Base-by-base conservation (phyloP, 2,329 filamentous ascomycete species). In the Drechslera avenae region DNA sequence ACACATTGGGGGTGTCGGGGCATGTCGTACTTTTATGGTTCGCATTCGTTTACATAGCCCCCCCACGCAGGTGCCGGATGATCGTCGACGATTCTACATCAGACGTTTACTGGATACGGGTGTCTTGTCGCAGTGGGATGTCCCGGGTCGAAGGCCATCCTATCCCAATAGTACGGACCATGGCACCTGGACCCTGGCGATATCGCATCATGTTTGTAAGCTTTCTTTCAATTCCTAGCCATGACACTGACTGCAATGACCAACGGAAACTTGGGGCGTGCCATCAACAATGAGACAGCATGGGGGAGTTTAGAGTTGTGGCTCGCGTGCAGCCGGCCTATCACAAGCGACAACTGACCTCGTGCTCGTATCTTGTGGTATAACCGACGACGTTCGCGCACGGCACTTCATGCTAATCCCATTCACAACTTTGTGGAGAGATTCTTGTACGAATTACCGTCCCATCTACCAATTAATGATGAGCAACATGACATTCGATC, bases 311-410 rank as follows among this genome's bases (percentile, higher is more conserved):
- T 55, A 26, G 50, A 52, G 36, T 28, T 28, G 36, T 46, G 16
- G n/a, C 14, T 34, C 28, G 28, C 23, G 34, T 12, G 3, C 17
- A 7, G 17, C 26, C 31, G 12, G 39, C 60, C 60, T 62, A 65
- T 65, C 52, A 63, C 39, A 40, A 23, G 42, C 39, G 31, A 28
- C 40, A 52, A 54, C 54, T 52, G 56, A 62, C 56, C 48, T 54
- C 62, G 59, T 60, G 57, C 47, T 52, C 51, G 42, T 47, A 47
- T 54, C 35, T 30, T 46, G 44, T 54, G 56, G 56, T 59, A 51
- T 51, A 37, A 54, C 36, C 32, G 26, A 40, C 50, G 48, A 39
- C 50, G 50, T 39, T 51, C 42, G 45, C 59, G 46, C 33, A 48
- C 49, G 59, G 46, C 60, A 52, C n/a, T 56, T 32, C 43, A 42